Percentiles rank a stretch among this genome's conserved stretches.
Evolutionary conservation across 371 early-diverging fungal genomes (phyloP).

Genomic region (Enterospora canceri): DNA sequence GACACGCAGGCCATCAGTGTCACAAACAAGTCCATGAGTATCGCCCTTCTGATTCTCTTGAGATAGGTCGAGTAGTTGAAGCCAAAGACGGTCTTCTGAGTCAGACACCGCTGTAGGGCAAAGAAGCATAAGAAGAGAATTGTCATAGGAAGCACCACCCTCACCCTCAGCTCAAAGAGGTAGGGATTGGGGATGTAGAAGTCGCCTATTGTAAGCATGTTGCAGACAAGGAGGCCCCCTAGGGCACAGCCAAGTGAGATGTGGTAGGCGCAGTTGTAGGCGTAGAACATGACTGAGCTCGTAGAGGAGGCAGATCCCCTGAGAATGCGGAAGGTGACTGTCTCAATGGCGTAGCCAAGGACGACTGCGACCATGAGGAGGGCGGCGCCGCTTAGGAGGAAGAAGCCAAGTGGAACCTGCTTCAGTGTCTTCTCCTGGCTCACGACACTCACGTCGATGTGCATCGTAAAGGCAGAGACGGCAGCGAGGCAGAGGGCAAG

Average conservation of each 20-base stretch:
- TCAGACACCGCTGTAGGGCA: constrained; percentile 18
- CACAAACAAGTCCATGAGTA: constrained; percentile 49
- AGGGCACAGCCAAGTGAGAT: constrained; percentile 18
- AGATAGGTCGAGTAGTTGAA: constrained; percentile 55
- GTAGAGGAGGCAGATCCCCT: constrained; percentile 9
- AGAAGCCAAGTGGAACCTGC: neutral
- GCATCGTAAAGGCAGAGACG: neutral
- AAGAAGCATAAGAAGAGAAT: constrained; percentile 6
- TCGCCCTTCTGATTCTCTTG: constrained; percentile 37
- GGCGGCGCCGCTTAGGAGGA: neutral
- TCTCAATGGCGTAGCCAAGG: neutral
- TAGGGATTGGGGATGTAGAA: constrained; percentile 7
- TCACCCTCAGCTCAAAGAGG: constrained; percentile 21
- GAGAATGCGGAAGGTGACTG: constrained; percentile 4
- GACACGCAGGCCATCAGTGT: constrained; percentile 17
- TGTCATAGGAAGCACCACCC: constrained; percentile 5
- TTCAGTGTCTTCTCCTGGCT: neutral
- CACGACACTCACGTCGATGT: neutral
- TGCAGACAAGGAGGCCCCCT: neutral
- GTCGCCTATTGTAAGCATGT: neutral
- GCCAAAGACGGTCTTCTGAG: constrained; percentile 32
- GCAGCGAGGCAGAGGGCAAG: neutral
- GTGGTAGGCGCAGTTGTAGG: constrained; percentile 31
- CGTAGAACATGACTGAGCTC: constrained; percentile 32
- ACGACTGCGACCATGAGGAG: neutral